These are phyloP conservation scores for Macaranga tanarius DNA, from an alignment of 441 rosid genomes.

Conservation along the genomic window DNA sequence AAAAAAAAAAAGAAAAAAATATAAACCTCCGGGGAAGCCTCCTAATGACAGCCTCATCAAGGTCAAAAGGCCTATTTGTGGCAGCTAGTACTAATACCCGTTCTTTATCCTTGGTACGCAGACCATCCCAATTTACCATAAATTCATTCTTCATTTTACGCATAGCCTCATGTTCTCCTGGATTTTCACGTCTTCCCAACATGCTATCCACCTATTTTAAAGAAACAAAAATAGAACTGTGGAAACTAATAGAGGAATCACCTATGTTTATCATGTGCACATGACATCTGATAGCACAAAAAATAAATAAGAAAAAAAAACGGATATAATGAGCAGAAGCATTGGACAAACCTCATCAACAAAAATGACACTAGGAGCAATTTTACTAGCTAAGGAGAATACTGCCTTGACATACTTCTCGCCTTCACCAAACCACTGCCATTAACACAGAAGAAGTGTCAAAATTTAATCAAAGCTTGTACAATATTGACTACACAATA, in stretches of 20 bases:
- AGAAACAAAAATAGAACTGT: slow-evolving; percentile 1
- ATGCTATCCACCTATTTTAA: slow-evolving; percentile 87
- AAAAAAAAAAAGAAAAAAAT: background rate
- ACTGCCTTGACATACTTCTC: slow-evolving; percentile 98
- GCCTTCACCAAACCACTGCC: slow-evolving; percentile 99
- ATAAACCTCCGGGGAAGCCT: slow-evolving; percentile 92
- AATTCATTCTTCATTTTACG: slow-evolving; percentile 99
- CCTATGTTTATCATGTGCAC: background rate
- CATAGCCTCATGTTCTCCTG: slow-evolving; percentile 99
- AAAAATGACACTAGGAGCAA: slow-evolving; percentile 93
- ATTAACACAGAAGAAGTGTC: slow-evolving; percentile 24
- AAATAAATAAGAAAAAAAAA: background rate
- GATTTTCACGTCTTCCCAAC: slow-evolving; percentile 98
- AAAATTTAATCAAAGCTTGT: slow-evolving; percentile 11
- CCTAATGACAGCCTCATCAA: slow-evolving; percentile 98
- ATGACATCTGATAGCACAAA: too few relatives aligned
- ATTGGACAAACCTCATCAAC: slow-evolving; percentile 84
- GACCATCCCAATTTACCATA: slow-evolving; percentile 99
- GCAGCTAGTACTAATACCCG: slow-evolving; percentile 96
- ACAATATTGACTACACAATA: background rate
- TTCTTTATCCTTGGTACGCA: slow-evolving; percentile 93
- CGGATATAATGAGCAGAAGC: background rate
- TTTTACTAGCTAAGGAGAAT: slow-evolving; percentile 97
- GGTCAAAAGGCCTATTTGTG: slow-evolving; percentile 97
- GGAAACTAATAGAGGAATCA: background rate